These are phyloP conservation scores for Eutrema heterophyllum DNA, from an alignment of 345 rosid genomes.

Conservation along the genomic window DNA sequence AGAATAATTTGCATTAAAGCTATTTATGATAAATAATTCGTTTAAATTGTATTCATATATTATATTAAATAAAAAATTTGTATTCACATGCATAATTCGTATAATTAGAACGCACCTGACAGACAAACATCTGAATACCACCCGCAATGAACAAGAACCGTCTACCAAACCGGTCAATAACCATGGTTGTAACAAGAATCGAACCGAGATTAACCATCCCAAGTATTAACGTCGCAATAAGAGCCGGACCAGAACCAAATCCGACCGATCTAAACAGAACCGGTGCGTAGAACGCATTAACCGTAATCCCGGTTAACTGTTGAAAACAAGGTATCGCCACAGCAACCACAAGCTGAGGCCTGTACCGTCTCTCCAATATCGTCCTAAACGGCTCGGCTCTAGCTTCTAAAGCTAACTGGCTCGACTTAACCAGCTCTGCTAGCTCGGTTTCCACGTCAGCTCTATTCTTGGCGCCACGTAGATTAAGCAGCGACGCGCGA, in stretches of 20 bases:
- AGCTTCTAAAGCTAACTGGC: constrained; percentile 43
- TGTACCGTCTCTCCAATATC: constrained; percentile 56
- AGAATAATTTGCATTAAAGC: no score
- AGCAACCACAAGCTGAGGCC: constrained; percentile 74
- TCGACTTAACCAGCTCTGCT: constrained; percentile 43
- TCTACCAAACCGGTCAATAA: constrained; percentile 73
- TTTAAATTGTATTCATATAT: neutral
- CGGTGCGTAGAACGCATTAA: constrained; percentile 84
- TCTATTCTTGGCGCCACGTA: constrained; percentile 46
- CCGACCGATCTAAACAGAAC: constrained; percentile 71
- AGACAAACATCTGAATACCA: constrained; percentile 59
- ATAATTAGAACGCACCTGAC: constrained; percentile 45
- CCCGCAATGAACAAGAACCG: constrained; percentile 65
- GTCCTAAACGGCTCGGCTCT: constrained; percentile 47
- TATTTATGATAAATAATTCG: no score
- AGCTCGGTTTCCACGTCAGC: constrained; percentile 52
- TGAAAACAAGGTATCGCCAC: constrained; percentile 69
- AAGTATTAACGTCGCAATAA: constrained; percentile 57
- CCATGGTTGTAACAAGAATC: constrained; percentile 46
- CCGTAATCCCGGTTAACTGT: constrained; percentile 70
- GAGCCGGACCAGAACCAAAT: constrained; percentile 59
- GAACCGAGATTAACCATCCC: constrained; percentile 70
- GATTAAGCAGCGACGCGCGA: constrained; percentile 39
- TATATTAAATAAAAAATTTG: no score
- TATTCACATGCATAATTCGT: neutral